phyloP scores from a whole-genome alignment of 1,139 yeast species.

The Schizosaccharomyces versatilis region DNA sequence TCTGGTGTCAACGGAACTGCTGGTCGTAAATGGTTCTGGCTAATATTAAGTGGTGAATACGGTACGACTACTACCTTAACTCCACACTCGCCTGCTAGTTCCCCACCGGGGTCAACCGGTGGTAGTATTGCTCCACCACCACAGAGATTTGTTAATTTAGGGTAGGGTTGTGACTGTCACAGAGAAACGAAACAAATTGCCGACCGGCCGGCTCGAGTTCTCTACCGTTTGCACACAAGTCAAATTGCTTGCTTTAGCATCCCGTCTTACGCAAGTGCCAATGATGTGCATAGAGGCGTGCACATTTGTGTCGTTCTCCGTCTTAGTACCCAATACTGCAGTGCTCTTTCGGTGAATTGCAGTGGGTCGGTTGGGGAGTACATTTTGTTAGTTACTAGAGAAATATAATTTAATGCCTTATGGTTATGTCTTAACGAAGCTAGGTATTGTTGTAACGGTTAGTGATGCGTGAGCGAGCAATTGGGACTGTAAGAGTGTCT shows the following conservation, averaged over 20 bases:
- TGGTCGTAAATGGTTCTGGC: background rate
- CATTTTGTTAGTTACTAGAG: background rate
- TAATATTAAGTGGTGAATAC: background rate
- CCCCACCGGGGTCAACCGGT: background rate
- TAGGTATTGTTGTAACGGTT: too few species aligned
- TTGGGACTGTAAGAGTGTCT: too few species aligned
- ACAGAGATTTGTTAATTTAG: background rate
- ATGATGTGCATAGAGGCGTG: slow-evolving; percentile 1
- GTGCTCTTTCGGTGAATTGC: background rate
- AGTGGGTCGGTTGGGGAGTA: slow-evolving; percentile 3
- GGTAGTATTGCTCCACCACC: background rate
- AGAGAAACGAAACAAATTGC: background rate
- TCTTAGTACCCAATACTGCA: slow-evolving; percentile 2
- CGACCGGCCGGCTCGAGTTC: background rate
- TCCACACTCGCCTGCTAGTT: background rate
- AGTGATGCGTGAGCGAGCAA: too few species aligned
- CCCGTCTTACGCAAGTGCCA: background rate
- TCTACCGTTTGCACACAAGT: slow-evolving; percentile 1
- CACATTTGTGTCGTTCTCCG: background rate
- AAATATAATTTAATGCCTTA: too few species aligned
- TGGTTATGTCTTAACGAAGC: too few species aligned
- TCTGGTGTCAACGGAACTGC: too few species aligned
- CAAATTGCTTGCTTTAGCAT: background rate
- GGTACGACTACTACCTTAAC: background rate
- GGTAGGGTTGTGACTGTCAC: background rate